Percentiles rank a stretch among this genome's conserved stretches.
Conservation (phyloP, 2,329 filamentous ascomycete genomes). For the Pseudocercospora vitis region DNA sequence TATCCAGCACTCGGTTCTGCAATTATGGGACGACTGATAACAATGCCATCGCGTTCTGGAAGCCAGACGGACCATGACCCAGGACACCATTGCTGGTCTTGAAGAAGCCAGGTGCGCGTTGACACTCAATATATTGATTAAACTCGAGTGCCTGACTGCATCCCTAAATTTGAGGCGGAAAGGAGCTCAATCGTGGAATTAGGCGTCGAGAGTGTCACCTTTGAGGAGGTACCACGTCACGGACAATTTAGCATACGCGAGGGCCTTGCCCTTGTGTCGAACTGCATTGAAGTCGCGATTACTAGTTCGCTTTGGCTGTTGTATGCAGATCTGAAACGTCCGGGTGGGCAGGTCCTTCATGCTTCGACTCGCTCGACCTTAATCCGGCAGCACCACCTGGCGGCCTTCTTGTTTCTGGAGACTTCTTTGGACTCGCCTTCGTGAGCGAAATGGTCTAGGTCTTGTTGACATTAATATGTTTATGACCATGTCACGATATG, state of each 20-base stretch:
- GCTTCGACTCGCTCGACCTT: constrained; percentile 13
- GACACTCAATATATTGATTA: constrained; percentile 17
- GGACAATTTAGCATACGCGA: constrained; percentile 16
- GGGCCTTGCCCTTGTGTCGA: constrained; percentile 20
- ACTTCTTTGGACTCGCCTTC: neutral
- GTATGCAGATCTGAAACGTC: constrained; percentile 9
- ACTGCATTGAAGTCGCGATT: constrained; percentile 18
- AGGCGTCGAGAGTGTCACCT: constrained; percentile 12
- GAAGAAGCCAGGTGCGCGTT: constrained; percentile 26
- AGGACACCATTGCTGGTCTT: constrained; percentile 26
- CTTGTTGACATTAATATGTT: constrained; percentile 11
- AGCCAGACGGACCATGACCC: constrained; percentile 20
- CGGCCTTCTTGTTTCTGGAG: constrained; percentile 11
- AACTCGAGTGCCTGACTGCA: constrained; percentile 16
- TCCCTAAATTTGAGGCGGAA: constrained; percentile 12
- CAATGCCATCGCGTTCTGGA: constrained; percentile 16
- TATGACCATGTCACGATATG: constrained; percentile 11
- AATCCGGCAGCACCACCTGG: constrained; percentile 14
- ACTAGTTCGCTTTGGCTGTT: constrained; percentile 7
- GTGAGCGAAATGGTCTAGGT: constrained; percentile 10
- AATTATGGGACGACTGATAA: constrained; percentile 21
- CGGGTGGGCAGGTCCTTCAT: constrained; percentile 7
- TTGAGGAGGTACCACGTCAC: constrained; percentile 16
- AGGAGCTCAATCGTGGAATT: constrained; percentile 18
- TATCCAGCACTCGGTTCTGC: constrained; percentile 7